Base-by-base conservation (phyloP, 2,329 filamentous ascomycete species). In the Sporothrix variecibatus region DNA sequence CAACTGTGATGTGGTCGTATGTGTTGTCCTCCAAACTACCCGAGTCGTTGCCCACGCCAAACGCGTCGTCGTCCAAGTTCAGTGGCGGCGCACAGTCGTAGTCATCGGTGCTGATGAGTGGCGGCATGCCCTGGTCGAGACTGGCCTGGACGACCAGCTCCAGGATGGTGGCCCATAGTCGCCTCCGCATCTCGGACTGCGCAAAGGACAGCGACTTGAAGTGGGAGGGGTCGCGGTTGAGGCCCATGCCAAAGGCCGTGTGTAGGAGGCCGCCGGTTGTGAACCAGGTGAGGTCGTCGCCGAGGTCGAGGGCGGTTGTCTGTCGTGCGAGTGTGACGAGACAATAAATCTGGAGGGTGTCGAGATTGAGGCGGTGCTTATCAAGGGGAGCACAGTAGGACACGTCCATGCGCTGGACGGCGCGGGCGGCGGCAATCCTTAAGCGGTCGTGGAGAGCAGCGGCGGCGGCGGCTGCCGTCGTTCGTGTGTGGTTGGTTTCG, bases 121-220 rank as follows among this genome's bases (percentile, higher is more conserved):
- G 86, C 1, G 85, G 84, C 0, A 86, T 85, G 0, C 88, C 87
- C 0, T 86, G 83, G 73, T 87, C 85, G 31, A 88, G 80, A 26
- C 86, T 84, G 1, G 84, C 81, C 77, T 88, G 86, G 15, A 89
- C 73, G n/a, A 85, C 85, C 2, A 90, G 79, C 77, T 90, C 88
- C 5, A 89, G 73, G 12, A 89, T 84, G 0, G 87, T 88, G 7
- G 85, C 84, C 89, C 88, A 90, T 0, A 90, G 78, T 2, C 88
- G 82, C 3, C 88, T 82, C 1, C 88, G 84, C 79, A 90, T 84
- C 79, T 91, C 89, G 0, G 84, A 82, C 26, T 84, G 82, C 49
- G 87, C 83, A 0, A 81, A 77, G 1, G 85, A 83, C 82, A 87
- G 86, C 26, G 83, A 82, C 7, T 83, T 82, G 3, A 89, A 83